Evolutionary conservation across 441 rosid species (phyloP).

Genomic region (Macaranga tanarius): DNA sequence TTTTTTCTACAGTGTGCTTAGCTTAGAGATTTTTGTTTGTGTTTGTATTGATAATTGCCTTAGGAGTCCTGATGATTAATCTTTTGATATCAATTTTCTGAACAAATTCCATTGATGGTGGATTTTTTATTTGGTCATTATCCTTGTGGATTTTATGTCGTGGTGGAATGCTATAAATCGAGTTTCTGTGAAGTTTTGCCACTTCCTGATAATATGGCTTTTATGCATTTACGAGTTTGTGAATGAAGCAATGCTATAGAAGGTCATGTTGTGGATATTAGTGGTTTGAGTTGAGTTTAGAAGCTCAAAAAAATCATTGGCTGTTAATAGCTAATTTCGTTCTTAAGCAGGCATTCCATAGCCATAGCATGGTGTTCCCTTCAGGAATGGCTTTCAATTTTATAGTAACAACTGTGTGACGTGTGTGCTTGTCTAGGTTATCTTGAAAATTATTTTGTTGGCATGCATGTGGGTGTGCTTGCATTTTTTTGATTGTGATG

Average conservation of each 20-base stretch:
- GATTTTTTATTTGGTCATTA: neutral
- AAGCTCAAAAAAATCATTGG: neutral
- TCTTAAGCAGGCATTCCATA: neutral
- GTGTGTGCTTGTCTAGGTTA: neutral
- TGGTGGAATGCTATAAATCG: neutral
- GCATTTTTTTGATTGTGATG: neutral
- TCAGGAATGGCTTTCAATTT: neutral
- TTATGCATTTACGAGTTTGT: neutral
- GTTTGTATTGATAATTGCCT: no score
- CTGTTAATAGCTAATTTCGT: neutral
- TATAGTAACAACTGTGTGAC: neutral
- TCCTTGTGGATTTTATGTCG: neutral
- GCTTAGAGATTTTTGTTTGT: no score
- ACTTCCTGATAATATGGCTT: neutral
- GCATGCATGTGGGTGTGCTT: neutral
- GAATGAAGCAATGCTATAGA: neutral
- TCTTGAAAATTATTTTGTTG: neutral
- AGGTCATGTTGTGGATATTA: neutral
- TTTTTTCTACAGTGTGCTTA: no score
- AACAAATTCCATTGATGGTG: no score
- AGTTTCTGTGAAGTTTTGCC: neutral
- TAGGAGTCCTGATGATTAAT: no score
- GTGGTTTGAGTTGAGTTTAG: neutral
- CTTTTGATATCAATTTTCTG: no score
- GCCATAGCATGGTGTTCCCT: no score